Conservation (phyloP, 2,329 filamentous ascomycete species). For the Trichoderma aggressivum region DNA sequence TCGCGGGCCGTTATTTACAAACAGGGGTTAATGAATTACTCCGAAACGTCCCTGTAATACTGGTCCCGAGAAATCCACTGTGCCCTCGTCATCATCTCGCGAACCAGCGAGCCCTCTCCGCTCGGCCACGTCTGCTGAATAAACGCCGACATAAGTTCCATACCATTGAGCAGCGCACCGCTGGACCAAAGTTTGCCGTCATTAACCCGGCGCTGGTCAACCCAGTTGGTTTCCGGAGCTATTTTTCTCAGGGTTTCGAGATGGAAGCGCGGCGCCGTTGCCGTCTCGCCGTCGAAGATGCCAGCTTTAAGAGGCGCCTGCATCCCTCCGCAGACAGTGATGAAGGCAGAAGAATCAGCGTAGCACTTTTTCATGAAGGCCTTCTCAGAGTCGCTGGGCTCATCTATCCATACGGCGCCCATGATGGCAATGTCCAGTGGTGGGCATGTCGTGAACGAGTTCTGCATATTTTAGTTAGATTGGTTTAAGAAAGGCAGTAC, state of each 20-base stretch:
- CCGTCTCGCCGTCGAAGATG: not conserved
- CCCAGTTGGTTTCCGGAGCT: not conserved
- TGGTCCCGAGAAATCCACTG: not conserved
- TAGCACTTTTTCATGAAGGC: not conserved
- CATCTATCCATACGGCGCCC: not conserved
- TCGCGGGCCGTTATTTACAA: too few species aligned
- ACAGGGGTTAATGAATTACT: not conserved
- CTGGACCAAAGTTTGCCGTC: not conserved
- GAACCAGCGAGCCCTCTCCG: not conserved
- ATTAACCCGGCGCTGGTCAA: not conserved
- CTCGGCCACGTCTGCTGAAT: not conserved
- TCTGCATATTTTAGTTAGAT: not conserved
- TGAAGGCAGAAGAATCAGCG: not conserved
- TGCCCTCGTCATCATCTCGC: not conserved
- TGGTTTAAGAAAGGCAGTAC: not conserved
- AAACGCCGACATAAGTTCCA: not conserved
- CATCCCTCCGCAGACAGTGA: not conserved
- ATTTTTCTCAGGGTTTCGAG: not conserved
- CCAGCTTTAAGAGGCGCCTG: not conserved
- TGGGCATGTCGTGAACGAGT: not conserved
- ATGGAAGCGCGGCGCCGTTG: not conserved
- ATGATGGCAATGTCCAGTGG: not conserved
- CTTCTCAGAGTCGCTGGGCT: not conserved
- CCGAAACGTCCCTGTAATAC: not conserved
- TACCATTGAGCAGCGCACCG: not conserved